These are phyloP conservation scores for Sporothrix curviconia DNA, from an alignment of 2,329 filamentous ascomycete species.

Conservation along the genomic window DNA sequence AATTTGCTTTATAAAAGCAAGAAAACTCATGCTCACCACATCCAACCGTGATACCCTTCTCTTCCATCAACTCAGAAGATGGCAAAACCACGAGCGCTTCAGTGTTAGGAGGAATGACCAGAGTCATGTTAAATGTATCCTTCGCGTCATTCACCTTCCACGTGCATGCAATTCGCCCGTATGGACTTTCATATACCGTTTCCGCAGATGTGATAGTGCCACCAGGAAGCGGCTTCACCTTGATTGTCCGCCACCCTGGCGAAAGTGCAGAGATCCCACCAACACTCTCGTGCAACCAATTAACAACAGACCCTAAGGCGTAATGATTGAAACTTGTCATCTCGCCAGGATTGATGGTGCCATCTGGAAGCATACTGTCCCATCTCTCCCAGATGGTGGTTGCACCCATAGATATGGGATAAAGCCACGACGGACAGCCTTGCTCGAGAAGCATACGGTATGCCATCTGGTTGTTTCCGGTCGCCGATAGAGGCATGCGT, in stretches of 20 bases:
- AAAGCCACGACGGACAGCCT: conserved; percentile 30
- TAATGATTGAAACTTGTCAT: conserved; percentile 39
- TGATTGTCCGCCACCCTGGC: neutral
- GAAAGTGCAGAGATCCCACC: neutral
- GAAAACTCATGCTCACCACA: neutral
- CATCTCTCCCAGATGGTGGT: conserved; percentile 37
- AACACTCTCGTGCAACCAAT: conserved; percentile 2
- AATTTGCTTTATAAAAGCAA: neutral
- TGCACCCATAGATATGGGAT: conserved; percentile 32
- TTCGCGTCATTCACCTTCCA: neutral
- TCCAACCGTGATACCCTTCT: neutral
- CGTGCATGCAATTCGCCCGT: neutral
- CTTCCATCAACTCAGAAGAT: neutral
- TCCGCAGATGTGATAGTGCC: neutral
- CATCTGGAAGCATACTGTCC: conserved; percentile 33
- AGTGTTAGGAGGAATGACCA: neutral
- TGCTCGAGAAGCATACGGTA: conserved; percentile 31
- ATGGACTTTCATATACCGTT: neutral
- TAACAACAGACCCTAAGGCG: conserved; percentile 26
- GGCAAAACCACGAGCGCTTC: neutral
- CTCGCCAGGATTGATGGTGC: conserved; percentile 30
- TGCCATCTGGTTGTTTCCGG: conserved; percentile 19
- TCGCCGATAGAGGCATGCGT: conserved; percentile 14
- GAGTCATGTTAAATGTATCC: neutral
- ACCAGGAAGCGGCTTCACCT: neutral